Base-by-base conservation (phyloP, 2,329 filamentous ascomycete genomes). In the Seiridium cupressi region DNA sequence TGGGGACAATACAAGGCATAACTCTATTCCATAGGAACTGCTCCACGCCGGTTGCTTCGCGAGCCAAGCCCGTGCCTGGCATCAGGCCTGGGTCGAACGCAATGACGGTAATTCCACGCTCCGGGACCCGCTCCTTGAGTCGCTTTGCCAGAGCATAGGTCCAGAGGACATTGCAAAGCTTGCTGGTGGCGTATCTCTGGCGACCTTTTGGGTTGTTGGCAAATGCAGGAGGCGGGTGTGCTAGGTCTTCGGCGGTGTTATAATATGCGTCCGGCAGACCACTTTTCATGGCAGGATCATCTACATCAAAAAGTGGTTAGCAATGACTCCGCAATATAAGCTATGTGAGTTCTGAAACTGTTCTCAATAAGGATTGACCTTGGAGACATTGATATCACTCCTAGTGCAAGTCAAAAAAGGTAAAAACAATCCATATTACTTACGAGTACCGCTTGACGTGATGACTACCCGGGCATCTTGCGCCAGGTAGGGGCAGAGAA, bases 131-230 rank as follows among this genome's bases (percentile, higher is more conserved):
- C 34, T 69, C 61, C 5, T 63, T 44, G 2, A 82, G 66, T 1
- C 73, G 75, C 3, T 72, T 66, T 11, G 75, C 64, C 13, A 84
- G 68, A 0, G 79, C 78, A 61, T 82, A 81, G n/a, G 70, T 72
- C 76, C 79, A 84, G 18, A 83, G 60, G 0, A 83, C 62, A 66
- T 84, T 84, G 31, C 69, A 72, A 2, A 83, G 70, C 70, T 84
- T 84, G 60, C 70, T 74, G 5, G 70, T 79, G 1, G 74, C 51
- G 62, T 83, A 83, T 18, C 75, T 74, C 61, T 77, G 72, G 3
- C 72, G 69, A 1, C 79, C 77, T 1, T 9, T 26, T 0, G 65
- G 63, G 34, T 48, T 48, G 9, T 65, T 68, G 3, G 70, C 66
- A 6, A 67, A 66, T 9, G 66, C 66, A 5, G 66, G 63, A 1